Evolutionary conservation across 176 grass and related monocot genomes (phyloP).

Genomic region (Oryza meridionalis): DNA sequence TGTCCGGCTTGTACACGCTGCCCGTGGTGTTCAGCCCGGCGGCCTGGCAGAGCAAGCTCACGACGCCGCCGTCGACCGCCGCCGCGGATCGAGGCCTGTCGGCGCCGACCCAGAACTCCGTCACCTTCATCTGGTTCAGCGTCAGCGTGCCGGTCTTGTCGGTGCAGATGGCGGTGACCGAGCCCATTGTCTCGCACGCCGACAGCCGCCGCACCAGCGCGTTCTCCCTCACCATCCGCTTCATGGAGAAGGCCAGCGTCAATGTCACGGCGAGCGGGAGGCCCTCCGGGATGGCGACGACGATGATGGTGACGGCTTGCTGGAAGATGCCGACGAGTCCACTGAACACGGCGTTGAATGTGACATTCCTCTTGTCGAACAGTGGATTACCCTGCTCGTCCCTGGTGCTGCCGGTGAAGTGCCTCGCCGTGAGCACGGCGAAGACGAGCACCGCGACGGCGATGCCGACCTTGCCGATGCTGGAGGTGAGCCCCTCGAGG

Average conservation of each 20-base stretch:
- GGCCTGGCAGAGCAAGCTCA: conserved; percentile 54
- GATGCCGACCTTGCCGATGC: conserved; percentile 83
- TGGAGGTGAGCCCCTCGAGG: conserved; percentile 63
- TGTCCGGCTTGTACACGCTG: conserved; percentile 55
- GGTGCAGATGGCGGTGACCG: conserved; percentile 80
- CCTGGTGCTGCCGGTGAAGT: conserved; percentile 76
- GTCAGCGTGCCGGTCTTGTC: conserved; percentile 94
- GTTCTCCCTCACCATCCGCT: conserved; percentile 88
- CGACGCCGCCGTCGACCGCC: not conserved
- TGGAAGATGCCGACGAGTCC: conserved; percentile 69
- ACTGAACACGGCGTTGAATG: conserved; percentile 50
- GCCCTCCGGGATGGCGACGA: conserved; percentile 87
- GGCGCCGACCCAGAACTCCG: conserved; percentile 71
- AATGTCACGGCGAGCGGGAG: conserved; percentile 87
- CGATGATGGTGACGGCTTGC: conserved; percentile 87
- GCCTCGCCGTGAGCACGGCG: conserved; percentile 56
- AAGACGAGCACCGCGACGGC: conserved; percentile 66
- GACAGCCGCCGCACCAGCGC: conserved; percentile 82
- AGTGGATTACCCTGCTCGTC: conserved; percentile 50
- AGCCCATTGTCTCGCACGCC: conserved; percentile 95
- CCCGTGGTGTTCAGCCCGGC: conserved; percentile 80
- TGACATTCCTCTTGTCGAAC: conserved; percentile 52
- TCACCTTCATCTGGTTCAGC: conserved; percentile 80
- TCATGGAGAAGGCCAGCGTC: conserved; percentile 94
- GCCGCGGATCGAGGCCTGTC: not conserved